These are phyloP conservation scores for Aschersonia sp. DNA, from an alignment of 2,329 filamentous ascomycete species.

Conservation along the genomic window DNA sequence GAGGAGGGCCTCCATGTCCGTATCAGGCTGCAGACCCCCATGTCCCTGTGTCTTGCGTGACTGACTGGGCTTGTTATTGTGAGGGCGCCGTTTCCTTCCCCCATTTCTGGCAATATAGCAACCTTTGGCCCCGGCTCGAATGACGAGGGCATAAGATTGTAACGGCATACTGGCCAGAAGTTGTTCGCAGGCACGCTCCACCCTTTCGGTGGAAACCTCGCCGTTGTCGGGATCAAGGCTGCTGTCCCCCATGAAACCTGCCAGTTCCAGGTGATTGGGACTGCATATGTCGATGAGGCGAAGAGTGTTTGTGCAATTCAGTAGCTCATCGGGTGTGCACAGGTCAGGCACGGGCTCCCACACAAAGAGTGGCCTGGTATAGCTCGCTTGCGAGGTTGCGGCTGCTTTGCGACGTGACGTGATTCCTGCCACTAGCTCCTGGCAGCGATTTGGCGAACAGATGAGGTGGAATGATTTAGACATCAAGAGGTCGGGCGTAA, in stretches of 20 bases:
- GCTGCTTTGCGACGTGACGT: conserved; percentile 36
- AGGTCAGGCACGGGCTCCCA: conserved; percentile 94
- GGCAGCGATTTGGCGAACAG: conserved; percentile 65
- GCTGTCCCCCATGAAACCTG: conserved; percentile 59
- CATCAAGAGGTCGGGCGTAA: conserved; percentile 50
- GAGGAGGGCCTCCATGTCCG: conserved; percentile 48
- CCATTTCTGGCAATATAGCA: conserved; percentile 50
- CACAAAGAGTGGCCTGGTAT: conserved; percentile 57
- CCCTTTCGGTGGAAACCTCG: conserved; percentile 32
- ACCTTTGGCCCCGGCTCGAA: conserved; percentile 58
- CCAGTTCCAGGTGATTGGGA: conserved; percentile 85
- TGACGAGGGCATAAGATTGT: conserved; percentile 49
- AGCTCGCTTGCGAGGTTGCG: conserved; percentile 14
- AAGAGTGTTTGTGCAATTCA: conserved; percentile 49
- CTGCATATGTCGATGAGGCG: conserved; percentile 48
- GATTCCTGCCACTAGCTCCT: conserved; percentile 61
- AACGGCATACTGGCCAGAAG: conserved; percentile 50
- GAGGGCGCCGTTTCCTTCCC: conserved; percentile 22
- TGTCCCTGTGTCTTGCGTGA: conserved; percentile 27
- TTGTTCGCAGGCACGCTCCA: conserved; percentile 48
- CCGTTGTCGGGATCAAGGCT: conserved; percentile 40
- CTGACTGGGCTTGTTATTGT: conserved; percentile 2
- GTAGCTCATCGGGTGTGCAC: conserved; percentile 55
- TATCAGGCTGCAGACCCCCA: conserved; percentile 42
- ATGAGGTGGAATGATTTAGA: conserved; percentile 78